These are phyloP conservation scores for Aspergillus sclerotioniger DNA, from an alignment of 495 filamentous ascomycete species.

Conservation along the genomic window DNA sequence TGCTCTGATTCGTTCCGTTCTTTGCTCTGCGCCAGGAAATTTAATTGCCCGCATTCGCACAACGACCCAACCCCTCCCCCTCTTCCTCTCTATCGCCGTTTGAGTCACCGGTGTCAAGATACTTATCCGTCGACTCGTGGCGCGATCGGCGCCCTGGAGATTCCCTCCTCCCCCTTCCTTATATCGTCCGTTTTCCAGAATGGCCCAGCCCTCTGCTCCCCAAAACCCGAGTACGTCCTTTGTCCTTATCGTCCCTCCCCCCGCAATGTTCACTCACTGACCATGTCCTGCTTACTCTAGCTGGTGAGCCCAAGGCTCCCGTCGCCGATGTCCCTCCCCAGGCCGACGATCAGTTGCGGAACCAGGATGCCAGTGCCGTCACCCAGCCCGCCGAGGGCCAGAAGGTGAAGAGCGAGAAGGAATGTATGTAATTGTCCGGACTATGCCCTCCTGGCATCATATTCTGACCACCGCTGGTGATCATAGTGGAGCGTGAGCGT, in stretches of 20 bases:
- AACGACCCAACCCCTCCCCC: constrained; percentile 26
- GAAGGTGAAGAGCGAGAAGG: constrained; percentile 63
- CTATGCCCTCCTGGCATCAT: background rate
- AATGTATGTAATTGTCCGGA: constrained; percentile 38
- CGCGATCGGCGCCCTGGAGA: constrained; percentile 51
- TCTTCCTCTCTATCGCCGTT: constrained; percentile 22
- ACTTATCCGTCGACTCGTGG: constrained; percentile 49
- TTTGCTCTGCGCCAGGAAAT: constrained; percentile 30
- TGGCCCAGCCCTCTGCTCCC: constrained; percentile 59
- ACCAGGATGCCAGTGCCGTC: constrained; percentile 42
- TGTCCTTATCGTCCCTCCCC: background rate
- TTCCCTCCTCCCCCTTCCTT: constrained; percentile 37
- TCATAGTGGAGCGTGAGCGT: constrained; percentile 53
- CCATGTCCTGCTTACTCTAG: constrained; percentile 26
- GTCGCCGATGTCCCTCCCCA: constrained; percentile 45
- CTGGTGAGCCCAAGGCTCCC: constrained; percentile 54
- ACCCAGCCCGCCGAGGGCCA: constrained; percentile 29
- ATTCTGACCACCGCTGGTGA: constrained; percentile 18
- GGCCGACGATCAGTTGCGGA: constrained; percentile 46
- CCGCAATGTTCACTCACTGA: constrained; percentile 10
- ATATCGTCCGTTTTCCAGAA: constrained; percentile 51
- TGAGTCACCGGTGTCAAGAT: constrained; percentile 40
- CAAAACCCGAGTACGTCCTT: constrained; percentile 47
- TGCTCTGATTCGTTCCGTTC: constrained; percentile 30
- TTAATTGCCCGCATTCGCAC: constrained; percentile 33